phyloP scores from a whole-genome alignment of 345 rosid genomes.

The Trapa bicornis region DNA sequence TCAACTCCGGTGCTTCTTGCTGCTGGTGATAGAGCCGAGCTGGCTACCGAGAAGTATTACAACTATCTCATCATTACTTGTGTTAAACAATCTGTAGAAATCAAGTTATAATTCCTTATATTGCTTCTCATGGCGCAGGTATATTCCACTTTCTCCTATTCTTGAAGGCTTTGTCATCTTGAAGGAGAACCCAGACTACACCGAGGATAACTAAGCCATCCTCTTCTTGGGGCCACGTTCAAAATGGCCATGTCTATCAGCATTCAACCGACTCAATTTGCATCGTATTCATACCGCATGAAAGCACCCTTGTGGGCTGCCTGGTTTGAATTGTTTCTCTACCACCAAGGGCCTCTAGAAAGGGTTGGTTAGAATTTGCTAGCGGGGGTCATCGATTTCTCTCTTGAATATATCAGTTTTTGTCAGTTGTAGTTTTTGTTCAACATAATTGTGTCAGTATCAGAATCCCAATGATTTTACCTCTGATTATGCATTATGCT shows the following conservation, averaged over 20 bases:
- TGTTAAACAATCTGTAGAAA: background rate
- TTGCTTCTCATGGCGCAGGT: slow-evolving; percentile 26
- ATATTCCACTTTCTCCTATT: slow-evolving; percentile 75
- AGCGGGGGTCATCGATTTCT: background rate
- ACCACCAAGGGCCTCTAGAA: background rate
- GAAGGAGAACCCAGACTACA: slow-evolving; percentile 70
- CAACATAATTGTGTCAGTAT: background rate
- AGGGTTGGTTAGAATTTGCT: background rate
- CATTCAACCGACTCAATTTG: background rate
- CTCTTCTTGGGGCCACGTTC: background rate
- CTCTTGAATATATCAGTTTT: background rate
- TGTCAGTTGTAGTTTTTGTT: background rate
- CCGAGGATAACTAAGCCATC: slow-evolving; percentile 35
- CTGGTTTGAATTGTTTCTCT: too few relatives aligned
- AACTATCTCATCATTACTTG: slow-evolving; percentile 6
- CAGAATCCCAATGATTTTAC: background rate
- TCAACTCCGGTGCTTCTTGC: slow-evolving; percentile 90
- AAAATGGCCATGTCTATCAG: background rate
- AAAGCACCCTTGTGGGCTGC: too few relatives aligned
- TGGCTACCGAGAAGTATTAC: slow-evolving; percentile 79
- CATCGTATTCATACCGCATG: too few relatives aligned
- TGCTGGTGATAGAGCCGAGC: slow-evolving; percentile 88
- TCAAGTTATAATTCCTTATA: background rate
- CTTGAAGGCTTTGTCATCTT: slow-evolving; percentile 87
- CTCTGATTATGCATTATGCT: too few relatives aligned